Evolutionary conservation across 1,284 basidiomycete genomes (phyloP), one percentile per base, ranked within the genome.

Genomic region (Blastosporella zonata): DNA sequence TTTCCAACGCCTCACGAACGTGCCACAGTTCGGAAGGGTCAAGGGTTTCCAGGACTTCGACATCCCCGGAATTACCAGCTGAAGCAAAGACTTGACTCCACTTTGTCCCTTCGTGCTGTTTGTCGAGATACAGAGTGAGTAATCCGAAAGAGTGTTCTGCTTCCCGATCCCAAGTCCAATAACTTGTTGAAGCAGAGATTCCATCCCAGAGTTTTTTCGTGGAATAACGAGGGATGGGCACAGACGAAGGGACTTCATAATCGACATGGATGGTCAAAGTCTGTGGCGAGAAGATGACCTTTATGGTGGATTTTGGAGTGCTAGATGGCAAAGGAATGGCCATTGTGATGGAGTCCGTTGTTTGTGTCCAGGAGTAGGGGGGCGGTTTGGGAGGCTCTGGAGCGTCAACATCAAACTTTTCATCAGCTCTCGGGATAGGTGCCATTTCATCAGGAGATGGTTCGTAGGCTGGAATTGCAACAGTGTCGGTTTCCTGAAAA

Each of bases 311-410:
- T 49, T 81, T 85, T 2, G 74, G 66, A 0, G 83, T 90, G 48
- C 71, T 74, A 0, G 84, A 76, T 0, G 91, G 91, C 2, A 97
- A 74, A 1, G 90, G 81, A 59, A 97, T 86, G 0, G 83, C 85
- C 50, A 97, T 66, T 0, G 90, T 93, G 33, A 97, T 71, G 0
- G 87, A 82, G 61, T 93, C 90, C 2, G 79, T 64, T 2, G 87
- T 87, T 63, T 98, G 95, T 0, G 84, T 90, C 95, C 95, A 98
- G 0, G 90, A 89, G 66, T 93, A 97, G 0, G 90, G 87, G 15
- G 80, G 80, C 5, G 82, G 85, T 54, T 73, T 79, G 6, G 61
- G 52, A 21, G 57, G 61, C 21, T 55, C 51, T 29, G 57, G 36
- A 18, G 56, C 52, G 40, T 62, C 62, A 15, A 57, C 57, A 55